Evolutionary conservation across 176 grass and related monocot genomes (phyloP).

Genomic region (Musa itinerans): DNA sequence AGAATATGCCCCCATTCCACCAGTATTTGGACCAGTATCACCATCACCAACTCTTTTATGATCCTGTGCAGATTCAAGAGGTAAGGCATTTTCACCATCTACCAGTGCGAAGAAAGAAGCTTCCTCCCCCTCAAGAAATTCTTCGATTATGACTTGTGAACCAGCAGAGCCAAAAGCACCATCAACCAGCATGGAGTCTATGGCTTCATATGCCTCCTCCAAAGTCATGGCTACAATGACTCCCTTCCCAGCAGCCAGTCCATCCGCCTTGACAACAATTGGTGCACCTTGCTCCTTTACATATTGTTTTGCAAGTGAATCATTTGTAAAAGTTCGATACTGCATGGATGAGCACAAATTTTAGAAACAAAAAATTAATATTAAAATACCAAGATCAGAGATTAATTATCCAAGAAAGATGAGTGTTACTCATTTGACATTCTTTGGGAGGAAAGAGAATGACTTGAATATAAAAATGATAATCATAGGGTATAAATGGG

Average conservation of each 20-base stretch:
- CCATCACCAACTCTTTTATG: constrained; percentile 88
- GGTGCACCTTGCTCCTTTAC: constrained; percentile 56
- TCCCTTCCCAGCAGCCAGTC: constrained; percentile 78
- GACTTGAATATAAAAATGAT: no score
- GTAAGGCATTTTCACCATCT: constrained; percentile 69
- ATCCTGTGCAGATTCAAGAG: constrained; percentile 86
- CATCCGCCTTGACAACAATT: constrained; percentile 87
- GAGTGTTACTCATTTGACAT: no score
- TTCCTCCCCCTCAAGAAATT: constrained; percentile 91
- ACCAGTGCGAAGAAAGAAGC: constrained; percentile 95
- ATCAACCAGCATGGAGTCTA: constrained; percentile 73
- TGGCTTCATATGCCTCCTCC: constrained; percentile 57
- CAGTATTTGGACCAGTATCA: constrained; percentile 82
- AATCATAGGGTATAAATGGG: no score
- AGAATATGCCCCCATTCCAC: constrained; percentile 94
- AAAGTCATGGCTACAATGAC: constrained; percentile 71
- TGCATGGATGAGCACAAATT: constrained; percentile 17
- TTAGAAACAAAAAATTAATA: not conserved
- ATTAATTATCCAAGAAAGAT: not conserved
- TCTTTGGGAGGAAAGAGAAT: no score
- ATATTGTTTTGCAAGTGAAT: constrained; percentile 61
- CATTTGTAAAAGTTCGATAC: constrained; percentile 66
- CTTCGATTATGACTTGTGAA: constrained; percentile 70
- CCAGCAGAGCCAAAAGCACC: constrained; percentile 74
- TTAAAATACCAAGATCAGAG: not conserved